These are phyloP conservation scores for Guadua angustifolia DNA, from an alignment of 176 grass and related monocot genomes.

Conservation along the genomic window DNA sequence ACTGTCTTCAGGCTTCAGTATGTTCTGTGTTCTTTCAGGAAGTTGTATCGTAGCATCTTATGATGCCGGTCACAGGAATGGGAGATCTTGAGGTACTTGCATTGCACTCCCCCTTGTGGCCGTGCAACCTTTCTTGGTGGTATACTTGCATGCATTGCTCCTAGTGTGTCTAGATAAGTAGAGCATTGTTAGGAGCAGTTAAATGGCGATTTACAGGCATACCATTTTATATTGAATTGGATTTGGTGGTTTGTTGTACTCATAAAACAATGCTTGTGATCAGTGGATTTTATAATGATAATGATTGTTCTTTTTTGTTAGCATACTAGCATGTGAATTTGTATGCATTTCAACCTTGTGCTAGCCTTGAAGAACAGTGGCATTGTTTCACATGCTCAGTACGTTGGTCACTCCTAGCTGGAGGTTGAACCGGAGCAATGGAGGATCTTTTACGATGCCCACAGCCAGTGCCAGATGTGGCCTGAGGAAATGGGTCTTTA, in stretches of 20 bases:
- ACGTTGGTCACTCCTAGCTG: background rate
- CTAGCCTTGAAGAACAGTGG: background rate
- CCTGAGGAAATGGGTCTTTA: background rate
- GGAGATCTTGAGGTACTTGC: background rate
- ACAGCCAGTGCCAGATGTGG: background rate
- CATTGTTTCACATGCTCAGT: background rate
- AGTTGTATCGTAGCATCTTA: background rate
- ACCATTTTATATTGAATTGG: constrained; percentile 22
- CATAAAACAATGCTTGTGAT: constrained; percentile 25
- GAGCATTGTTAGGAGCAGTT: constrained; percentile 11
- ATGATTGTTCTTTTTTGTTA: background rate
- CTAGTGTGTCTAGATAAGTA: background rate
- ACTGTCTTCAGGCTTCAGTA: background rate
- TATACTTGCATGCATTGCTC: constrained; percentile 41
- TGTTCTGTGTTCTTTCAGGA: constrained; percentile 23
- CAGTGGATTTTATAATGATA: constrained; percentile 44
- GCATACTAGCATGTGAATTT: background rate
- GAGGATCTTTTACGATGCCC: background rate
- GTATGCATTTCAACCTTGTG: background rate
- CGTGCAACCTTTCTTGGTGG: constrained; percentile 13
- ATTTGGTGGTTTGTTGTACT: constrained; percentile 40
- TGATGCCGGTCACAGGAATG: constrained; percentile 1
- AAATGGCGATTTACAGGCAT: constrained; percentile 37
- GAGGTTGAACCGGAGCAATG: background rate
- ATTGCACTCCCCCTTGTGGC: background rate